Conservation (phyloP, 805 yeast species). For the Cyberlindnera lachancei region DNA sequence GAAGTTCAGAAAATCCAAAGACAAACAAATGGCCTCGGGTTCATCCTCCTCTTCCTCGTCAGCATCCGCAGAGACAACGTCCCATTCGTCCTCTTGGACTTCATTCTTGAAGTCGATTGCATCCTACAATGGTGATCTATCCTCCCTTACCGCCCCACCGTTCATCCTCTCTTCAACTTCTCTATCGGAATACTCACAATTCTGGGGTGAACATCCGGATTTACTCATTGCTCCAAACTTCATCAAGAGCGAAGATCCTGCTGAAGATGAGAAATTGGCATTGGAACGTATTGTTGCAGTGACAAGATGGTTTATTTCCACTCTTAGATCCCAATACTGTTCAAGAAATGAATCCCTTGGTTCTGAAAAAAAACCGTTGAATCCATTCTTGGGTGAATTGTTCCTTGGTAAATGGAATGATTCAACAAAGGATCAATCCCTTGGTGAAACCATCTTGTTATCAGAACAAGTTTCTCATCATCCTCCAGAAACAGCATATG, state of each 20-base stretch:
- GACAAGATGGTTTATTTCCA: conserved; percentile 84
- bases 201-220: conserved; percentile 93
- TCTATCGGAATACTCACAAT: conserved; percentile 83
- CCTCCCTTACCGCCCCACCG: conserved; percentile 95
- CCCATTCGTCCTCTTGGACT: conserved; percentile 65
- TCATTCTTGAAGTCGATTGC: conserved; percentile 86
- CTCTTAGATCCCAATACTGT: conserved; percentile 88
- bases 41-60: too few relatives aligned
- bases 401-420: conserved; percentile 87
- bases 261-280: conserved; percentile 36
- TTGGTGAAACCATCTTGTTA: conserved; percentile 72
- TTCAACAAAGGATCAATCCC: conserved; percentile 33
- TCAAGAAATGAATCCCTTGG: conserved; percentile 89
- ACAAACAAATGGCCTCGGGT: too few relatives aligned
- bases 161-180: conserved; percentile 90
- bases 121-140: conserved; percentile 86
- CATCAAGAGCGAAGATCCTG: conserved; percentile 20
- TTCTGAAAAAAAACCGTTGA: conserved; percentile 94
- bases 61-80: too few relatives aligned
- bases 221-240: conserved; percentile 67
- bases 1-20: conserved; percentile 16
- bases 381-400: conserved; percentile 92
- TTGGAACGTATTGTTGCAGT: conserved; percentile 73
- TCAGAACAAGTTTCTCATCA: conserved; percentile 97
- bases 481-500: conserved; percentile 95